These are phyloP conservation scores for Tilletia walkeri DNA, from an alignment of 1,284 basidiomycete species.

Conservation along the genomic window DNA sequence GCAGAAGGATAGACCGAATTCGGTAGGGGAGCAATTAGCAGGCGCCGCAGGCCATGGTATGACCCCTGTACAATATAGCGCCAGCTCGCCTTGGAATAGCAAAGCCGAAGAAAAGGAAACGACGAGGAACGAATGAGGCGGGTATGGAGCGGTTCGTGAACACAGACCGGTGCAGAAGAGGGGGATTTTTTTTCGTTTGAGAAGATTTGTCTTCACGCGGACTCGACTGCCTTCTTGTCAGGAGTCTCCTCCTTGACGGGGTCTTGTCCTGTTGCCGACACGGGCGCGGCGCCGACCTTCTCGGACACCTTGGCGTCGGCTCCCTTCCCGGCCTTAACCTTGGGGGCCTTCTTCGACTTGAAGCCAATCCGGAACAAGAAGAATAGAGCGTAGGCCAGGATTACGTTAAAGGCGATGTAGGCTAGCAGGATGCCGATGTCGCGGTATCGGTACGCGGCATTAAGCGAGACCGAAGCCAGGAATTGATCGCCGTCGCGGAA, in stretches of 20 bases:
- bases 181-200: too few relatives aligned
- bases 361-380: conserved; percentile 26
- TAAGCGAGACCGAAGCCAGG: conserved; percentile 51
- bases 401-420: conserved; percentile 66
- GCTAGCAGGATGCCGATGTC: conserved; percentile 62
- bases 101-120: too few relatives aligned
- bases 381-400: conserved; percentile 38
- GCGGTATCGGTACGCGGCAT: conserved; percentile 32
- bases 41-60: too few relatives aligned
- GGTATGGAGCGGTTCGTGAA: too few relatives aligned
- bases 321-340: not conserved
- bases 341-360: conserved; percentile 17
- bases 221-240: conserved; percentile 2
- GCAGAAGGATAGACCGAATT: too few relatives aligned
- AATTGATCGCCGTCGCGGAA: conserved; percentile 64
- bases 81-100: too few relatives aligned
- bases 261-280: conserved; percentile 5
- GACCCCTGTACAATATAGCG: too few relatives aligned
- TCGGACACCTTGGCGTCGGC: not conserved
- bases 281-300: not conserved
- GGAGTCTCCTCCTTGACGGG: conserved; percentile 5
- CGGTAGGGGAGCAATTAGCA: too few relatives aligned
- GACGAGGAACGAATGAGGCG: too few relatives aligned
- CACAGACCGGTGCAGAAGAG: too few relatives aligned
- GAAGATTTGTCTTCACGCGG: too few relatives aligned